Percentiles rank a stretch among this genome's conserved stretches.
These are phyloP conservation scores for Microbotryum lychnidis-dioicae DNA, from an alignment of 1,284 basidiomycete species.

Conservation along the genomic window DNA sequence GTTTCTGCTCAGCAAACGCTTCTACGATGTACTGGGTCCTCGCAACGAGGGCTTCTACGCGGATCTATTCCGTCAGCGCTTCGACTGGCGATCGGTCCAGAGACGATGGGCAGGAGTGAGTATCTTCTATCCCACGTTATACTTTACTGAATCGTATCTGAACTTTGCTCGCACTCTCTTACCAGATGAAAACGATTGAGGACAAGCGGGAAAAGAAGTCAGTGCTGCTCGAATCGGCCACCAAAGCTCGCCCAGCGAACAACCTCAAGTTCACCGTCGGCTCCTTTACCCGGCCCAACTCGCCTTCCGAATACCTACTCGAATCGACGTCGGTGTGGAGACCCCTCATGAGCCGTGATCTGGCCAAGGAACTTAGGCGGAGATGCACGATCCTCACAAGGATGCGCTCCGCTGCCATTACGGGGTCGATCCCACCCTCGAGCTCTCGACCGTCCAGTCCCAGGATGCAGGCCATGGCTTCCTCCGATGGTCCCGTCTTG, in stretches of 20 bases:
- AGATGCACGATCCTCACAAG: conserved; percentile 13
- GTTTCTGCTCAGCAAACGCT: conserved; percentile 22
- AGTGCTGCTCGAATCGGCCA: conserved; percentile 31
- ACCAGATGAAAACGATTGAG: conserved; percentile 37
- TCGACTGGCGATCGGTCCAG: conserved; percentile 40
- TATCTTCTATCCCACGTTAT: neutral
- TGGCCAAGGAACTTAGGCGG: conserved; percentile 29
- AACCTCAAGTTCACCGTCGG: conserved; percentile 17
- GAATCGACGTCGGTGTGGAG: conserved; percentile 19
- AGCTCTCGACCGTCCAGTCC: conserved; percentile 26
- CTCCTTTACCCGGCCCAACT: conserved; percentile 21
- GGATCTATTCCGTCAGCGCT: conserved; percentile 40
- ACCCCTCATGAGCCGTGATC: conserved; percentile 24
- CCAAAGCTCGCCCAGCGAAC: conserved; percentile 17
- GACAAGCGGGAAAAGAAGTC: conserved; percentile 33
- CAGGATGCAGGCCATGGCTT: conserved; percentile 17
- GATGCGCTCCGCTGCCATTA: conserved; percentile 18
- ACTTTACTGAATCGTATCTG: neutral
- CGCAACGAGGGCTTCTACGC: conserved; percentile 43
- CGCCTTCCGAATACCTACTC: conserved; percentile 7
- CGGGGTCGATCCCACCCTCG: conserved; percentile 10
- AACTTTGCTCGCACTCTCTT: conserved; percentile 15
- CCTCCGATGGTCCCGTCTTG: conserved; percentile 11
- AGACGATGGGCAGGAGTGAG: conserved; percentile 31
- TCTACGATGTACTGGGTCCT: conserved; percentile 39